Evolutionary conservation across 768 basidiomycete species (phyloP), one percentile per base, ranked within the genome.

Genomic region (Plicaturopsis crispa): DNA sequence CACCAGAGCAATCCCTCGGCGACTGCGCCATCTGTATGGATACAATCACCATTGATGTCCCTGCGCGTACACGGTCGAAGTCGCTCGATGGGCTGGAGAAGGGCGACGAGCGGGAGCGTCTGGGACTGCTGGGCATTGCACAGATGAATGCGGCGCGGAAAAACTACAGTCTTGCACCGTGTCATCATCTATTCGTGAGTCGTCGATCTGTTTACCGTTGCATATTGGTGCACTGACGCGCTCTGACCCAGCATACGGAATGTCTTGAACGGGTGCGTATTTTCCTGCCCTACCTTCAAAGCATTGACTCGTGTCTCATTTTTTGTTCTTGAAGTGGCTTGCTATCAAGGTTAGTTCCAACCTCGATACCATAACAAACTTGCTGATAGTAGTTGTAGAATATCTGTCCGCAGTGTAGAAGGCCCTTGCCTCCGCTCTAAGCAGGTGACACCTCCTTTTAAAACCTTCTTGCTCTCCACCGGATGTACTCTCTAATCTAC

Each of bases 21-120:
- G 88, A 93, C 53, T 96, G 91, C 49, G 77, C 88, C 5, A 93
- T 96, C 37, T 94, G 91, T 51, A 92, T 94, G 88, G 91, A 94
- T 41, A 72, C 78, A 4, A 92, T 93, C 45, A 51, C 74, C 28
- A 55, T 74, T 18, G 72, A 78, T 31, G 61, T 70, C 31, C 51
- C 60, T 51, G 17, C 59, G 56, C 5, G 26, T 17, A 17, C 14
- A 12, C 16, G 20, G 6, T 32, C 17, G 26, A 24, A 39, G 12
- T 13, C 21, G 19, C 31, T 14, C 21, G 33, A 20, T 19, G 6
- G 6, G 36, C 12, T 26, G 38, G 36, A 37, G 17, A 17, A 17
- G 30, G 28, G 34, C 31, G 38, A 52, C 20, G 50, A 52, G 17
- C 56, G 51, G 28, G 55, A 59, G 14, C 51, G 59, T 14, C 56